Evolutionary conservation across 2,329 filamentous ascomycete genomes (phyloP).

Genomic region (Aspergillaceae sp.): DNA sequence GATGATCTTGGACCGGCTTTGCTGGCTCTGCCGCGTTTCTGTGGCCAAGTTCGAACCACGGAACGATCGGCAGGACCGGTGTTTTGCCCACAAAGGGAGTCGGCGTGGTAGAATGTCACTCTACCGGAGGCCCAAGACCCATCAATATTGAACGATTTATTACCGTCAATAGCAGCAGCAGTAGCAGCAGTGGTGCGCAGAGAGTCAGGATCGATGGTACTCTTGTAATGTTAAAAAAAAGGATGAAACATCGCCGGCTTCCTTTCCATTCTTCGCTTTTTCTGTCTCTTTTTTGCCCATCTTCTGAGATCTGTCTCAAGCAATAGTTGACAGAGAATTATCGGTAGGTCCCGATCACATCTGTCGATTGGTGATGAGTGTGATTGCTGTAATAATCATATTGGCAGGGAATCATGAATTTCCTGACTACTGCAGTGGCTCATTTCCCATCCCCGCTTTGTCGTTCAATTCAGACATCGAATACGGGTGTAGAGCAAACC

Average conservation of each 20-base stretch:
- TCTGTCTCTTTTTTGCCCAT: too few species aligned
- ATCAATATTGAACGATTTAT: background rate
- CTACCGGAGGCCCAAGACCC: background rate
- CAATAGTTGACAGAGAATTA: background rate
- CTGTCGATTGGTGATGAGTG: background rate
- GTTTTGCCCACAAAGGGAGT: background rate
- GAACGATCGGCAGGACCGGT: background rate
- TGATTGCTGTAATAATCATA: background rate
- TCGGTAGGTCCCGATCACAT: background rate
- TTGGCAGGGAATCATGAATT: background rate
- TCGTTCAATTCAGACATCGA: too few species aligned
- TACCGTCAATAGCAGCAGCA: background rate
- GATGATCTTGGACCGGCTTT: background rate
- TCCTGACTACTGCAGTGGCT: background rate
- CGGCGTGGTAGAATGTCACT: background rate
- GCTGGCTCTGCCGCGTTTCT: background rate
- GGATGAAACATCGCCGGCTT: background rate
- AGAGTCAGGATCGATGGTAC: background rate
- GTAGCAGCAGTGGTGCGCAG: background rate
- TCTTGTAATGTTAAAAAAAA: background rate
- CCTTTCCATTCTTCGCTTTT: too few species aligned
- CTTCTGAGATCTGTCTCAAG: background rate
- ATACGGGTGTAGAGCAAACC: too few species aligned
- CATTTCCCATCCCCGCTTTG: too few species aligned
- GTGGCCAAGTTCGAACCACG: background rate